Conservation (phyloP, 129 eudicot genomes). For the Silybum marianum region DNA sequence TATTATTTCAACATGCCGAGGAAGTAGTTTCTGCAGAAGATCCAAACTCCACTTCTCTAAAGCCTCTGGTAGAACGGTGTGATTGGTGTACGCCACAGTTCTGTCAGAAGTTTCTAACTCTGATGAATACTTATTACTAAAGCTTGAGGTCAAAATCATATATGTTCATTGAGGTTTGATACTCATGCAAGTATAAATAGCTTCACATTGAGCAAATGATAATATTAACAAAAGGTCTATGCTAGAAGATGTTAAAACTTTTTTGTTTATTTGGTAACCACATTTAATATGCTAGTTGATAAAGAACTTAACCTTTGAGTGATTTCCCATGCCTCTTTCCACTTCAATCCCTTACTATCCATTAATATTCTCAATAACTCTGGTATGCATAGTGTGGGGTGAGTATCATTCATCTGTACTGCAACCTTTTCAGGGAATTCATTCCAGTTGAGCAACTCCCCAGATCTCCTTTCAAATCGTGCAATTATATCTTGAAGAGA, state of each 20-base stretch:
- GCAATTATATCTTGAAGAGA: slow-evolving; percentile 83
- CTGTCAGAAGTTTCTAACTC: slow-evolving; percentile 36
- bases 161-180: neutral
- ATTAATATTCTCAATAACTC: slow-evolving; percentile 75
- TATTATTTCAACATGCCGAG: slow-evolving; percentile 87
- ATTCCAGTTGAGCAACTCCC: slow-evolving; percentile 51
- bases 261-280: neutral
- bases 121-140: neutral
- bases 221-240: neutral
- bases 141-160: neutral
- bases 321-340: slow-evolving; percentile 89
- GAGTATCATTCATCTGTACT: slow-evolving; percentile 95
- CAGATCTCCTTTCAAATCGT: slow-evolving; percentile 68
- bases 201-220: neutral
- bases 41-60: slow-evolving; percentile 85
- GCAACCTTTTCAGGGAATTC: slow-evolving; percentile 75
- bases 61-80: slow-evolving; percentile 95
- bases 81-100: slow-evolving; percentile 90
- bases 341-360: slow-evolving; percentile 73
- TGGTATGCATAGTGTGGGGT: slow-evolving; percentile 88
- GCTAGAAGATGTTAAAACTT: neutral
- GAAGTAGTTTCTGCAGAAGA: slow-evolving; percentile 74
- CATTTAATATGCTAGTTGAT: neutral
- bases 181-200: neutral
- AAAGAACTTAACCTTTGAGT: slow-evolving; percentile 59